Evolutionary conservation across 2,329 filamentous ascomycete genomes (phyloP), one percentile per base, ranked within the genome.

Genomic region (Apiospora arundinis): DNA sequence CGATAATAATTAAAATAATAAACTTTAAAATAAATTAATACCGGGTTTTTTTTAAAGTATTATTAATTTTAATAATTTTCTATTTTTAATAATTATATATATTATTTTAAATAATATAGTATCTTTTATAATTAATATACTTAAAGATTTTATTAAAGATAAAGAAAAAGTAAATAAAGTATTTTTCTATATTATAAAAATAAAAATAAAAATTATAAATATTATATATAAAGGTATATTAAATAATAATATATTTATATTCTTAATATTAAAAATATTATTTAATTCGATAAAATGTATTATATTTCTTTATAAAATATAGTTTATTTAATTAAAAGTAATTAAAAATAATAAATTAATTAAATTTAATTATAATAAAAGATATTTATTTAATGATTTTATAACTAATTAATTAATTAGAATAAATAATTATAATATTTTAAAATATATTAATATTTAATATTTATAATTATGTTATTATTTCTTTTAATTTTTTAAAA

Each of bases 171-270:
- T n/a, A n/a, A n/a, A n/a, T n/a, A n/a, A n/a, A n/a, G n/a, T n/a
- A n/a, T n/a, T n/a, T n/a, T n/a, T n/a, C n/a, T n/a, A n/a, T 25
- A 52, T 14, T 25, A 49, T 49, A 49, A 12, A 9, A 14, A 1
- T 25, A 25, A 25, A 21, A 32, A 56, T 56, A 56, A 21, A 21
- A 56, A 16, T 9, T 32, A 32, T 56, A 32, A 18, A 32, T 18
- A 32, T 21, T 32, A 32, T 32, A 25, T 14, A 14, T 25, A 25
- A 52, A 14, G 25, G 23, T 25, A 25, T 52, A 52, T 52, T 65
- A 65, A 65, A 32, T 37, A 65, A 32, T 65, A 65, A 65, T 40
- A 65, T 40, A 65, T 21, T n/a, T 65, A 66, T 66, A 66, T 66
- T 66, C 44, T 66, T 66, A 66, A 44, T 42, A 66, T 23, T 7